Evolutionary conservation across 176 grass and related monocot genomes (phyloP).

Genomic region (Raddia guianensis): DNA sequence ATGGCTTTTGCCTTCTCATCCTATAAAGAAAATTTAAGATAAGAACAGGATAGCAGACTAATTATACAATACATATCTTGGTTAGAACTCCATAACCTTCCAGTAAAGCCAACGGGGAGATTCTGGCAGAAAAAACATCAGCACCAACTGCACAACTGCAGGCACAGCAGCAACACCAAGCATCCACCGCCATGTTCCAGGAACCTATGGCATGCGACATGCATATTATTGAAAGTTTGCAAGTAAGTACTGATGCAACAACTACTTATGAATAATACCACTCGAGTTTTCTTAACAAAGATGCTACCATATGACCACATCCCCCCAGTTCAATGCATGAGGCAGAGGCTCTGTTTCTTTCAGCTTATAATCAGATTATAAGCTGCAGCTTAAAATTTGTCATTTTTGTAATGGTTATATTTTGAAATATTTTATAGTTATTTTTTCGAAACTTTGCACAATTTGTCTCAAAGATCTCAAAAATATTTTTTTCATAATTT

Average conservation of each 20-base stretch:
- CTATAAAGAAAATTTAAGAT: slow-evolving; percentile 51
- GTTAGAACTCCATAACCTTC: slow-evolving; percentile 52
- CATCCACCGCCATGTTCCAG: slow-evolving; percentile 99
- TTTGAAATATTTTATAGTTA: too few species aligned
- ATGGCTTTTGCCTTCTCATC: slow-evolving; percentile 84
- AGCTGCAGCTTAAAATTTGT: too few species aligned
- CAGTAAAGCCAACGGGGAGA: slow-evolving; percentile 98
- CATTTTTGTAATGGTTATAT: too few species aligned
- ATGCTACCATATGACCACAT: slow-evolving; percentile 1
- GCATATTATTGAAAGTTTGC: slow-evolving; percentile 34
- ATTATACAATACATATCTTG: slow-evolving; percentile 17
- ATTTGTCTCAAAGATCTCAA: too few species aligned
- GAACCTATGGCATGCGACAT: slow-evolving; percentile 60
- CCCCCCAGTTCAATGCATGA: not conserved
- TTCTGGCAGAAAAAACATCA: slow-evolving; percentile 93
- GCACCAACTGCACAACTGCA: slow-evolving; percentile 79
- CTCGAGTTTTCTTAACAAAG: too few species aligned
- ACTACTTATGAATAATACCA: slow-evolving; percentile 8
- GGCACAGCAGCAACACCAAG: slow-evolving; percentile 89
- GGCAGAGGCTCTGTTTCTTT: too few species aligned
- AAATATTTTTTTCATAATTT: too few species aligned
- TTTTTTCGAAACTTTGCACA: too few species aligned
- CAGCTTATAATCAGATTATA: too few species aligned
- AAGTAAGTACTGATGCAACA: slow-evolving; percentile 9
- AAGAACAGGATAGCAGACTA: not conserved